Evolutionary conservation across 306 rosid species (phyloP).

Genomic region (Ziziphus jujuba): DNA sequence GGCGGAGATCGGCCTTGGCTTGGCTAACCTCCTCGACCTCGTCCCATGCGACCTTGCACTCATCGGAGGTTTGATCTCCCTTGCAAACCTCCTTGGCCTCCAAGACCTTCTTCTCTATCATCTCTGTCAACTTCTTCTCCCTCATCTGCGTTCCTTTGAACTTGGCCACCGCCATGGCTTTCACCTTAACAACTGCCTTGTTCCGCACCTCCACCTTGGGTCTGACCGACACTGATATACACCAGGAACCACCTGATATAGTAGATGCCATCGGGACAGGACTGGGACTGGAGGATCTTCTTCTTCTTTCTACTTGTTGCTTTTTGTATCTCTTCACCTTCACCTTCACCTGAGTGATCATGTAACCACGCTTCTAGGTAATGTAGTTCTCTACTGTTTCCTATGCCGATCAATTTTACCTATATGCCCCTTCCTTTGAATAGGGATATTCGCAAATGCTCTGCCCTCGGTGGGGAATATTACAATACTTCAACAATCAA

Average conservation of each 20-base stretch:
- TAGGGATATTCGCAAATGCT: too few species aligned
- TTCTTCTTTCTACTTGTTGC: too few species aligned
- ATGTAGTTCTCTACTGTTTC: too few species aligned
- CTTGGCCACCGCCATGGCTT: slow-evolving; percentile 30
- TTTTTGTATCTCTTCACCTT: too few species aligned
- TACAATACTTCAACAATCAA: too few species aligned
- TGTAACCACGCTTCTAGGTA: too few species aligned
- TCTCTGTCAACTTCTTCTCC: slow-evolving; percentile 38
- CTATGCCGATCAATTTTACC: too few species aligned
- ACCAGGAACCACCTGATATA: background rate
- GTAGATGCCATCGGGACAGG: too few species aligned
- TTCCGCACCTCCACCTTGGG: background rate
- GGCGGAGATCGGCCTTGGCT: slow-evolving; percentile 48
- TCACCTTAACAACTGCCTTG: background rate
- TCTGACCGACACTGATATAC: background rate
- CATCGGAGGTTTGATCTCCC: slow-evolving; percentile 33
- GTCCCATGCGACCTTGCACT: slow-evolving; percentile 54
- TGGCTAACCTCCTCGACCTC: slow-evolving; percentile 53
- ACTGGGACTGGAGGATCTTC: too few species aligned
- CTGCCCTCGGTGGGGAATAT: too few species aligned
- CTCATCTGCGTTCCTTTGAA: slow-evolving; percentile 45
- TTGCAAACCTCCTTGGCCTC: slow-evolving; percentile 43
- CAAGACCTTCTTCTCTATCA: slow-evolving; percentile 47
- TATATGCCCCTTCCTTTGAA: too few species aligned
- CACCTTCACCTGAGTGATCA: too few species aligned